Evolutionary conservation across 169 alveolate species (phyloP).

Genomic region (Condylostoma magnum): DNA sequence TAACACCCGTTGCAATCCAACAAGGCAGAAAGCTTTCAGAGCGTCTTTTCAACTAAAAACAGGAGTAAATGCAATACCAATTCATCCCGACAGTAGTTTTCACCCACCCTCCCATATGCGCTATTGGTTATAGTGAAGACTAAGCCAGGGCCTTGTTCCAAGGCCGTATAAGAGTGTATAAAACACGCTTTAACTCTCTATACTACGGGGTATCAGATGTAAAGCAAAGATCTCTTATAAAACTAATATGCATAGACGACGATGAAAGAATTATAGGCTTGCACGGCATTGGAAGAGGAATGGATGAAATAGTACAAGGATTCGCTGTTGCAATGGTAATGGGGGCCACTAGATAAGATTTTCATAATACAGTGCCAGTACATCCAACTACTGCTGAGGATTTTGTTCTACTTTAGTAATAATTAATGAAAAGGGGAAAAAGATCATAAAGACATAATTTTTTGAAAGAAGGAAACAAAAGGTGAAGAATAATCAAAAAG

Average conservation of each 20-base stretch:
- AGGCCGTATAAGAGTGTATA: conserved; percentile 71
- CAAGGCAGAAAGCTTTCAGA: conserved; percentile 96
- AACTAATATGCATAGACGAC: conserved; percentile 67
- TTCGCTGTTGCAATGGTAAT: conserved; percentile 86
- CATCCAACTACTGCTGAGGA: conserved; percentile 93
- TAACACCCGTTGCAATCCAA: conserved; percentile 98
- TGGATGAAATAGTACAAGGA: conserved; percentile 91
- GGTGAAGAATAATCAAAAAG: no score
- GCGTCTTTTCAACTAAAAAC: conserved; percentile 92
- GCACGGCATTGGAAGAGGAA: conserved; percentile 85
- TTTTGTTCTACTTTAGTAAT: no score
- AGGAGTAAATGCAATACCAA: no score
- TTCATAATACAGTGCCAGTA: conserved; percentile 85
- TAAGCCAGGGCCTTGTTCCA: conserved; percentile 73
- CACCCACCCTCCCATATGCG: conserved; percentile 89
- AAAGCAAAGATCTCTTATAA: conserved; percentile 67
- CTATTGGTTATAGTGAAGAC: conserved; percentile 90
- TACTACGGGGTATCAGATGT: conserved; percentile 51
- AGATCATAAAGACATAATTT: no score
- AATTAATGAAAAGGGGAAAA: no score
- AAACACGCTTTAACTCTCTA: conserved; percentile 61
- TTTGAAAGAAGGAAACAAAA: no score
- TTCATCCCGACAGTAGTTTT: conserved; percentile 91
- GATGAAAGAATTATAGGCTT: conserved; percentile 84
- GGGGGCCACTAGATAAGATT: conserved; percentile 88